Base-by-base conservation (phyloP, 1,284 basidiomycete genomes). In the Mycocalia duriaeana region DNA sequence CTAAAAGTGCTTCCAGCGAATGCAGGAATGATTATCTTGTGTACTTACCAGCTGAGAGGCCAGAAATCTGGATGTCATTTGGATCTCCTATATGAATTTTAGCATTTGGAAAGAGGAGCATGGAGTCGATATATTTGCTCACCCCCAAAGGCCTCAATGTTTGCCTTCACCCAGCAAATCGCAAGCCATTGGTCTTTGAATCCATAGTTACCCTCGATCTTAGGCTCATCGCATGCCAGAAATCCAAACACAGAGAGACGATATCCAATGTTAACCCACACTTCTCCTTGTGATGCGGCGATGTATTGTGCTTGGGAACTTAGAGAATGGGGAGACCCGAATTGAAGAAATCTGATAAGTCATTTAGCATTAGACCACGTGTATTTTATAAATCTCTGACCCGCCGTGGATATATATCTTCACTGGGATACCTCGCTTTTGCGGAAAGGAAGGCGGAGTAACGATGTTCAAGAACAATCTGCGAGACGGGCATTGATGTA, bases 101-200 rank as follows among this genome's bases (percentile, higher is more conserved):
- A 23, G 23, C n/a, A n/a, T n/a, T n/a, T n/a, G n/a, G n/a, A n/a
- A n/a, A n/a, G n/a, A n/a, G n/a, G n/a, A n/a, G n/a, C 3, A 41
- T 13, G 3, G 11, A 11, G 20, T 9, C 20, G 24, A 20, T 18
- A 18, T 14, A 46, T 3, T 16, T 41, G 8, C 61, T 43, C 54
- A 77, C 84, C 84, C 54, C 84, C 85, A 50, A 82, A 85, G 0
- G 66, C 57, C 8, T 58, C 57, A 35, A 87, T 84, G 56, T 88
- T 81, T 1, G 71, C 67, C 39, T 66, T 71, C 11, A 86, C 68
- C 82, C 81, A 85, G 57, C 75, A 65, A 11, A 82, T 58, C 0
- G 77, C 78, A 8, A 78, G 50, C 84, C 84, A 87, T 50, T 81
- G 84, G 59, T 89, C 88, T 64, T 88, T 88, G 70, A 89, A 89